Evolutionary conservation across 176 grass and related monocot species (phyloP).

Genomic region (Saccharum spontaneum): DNA sequence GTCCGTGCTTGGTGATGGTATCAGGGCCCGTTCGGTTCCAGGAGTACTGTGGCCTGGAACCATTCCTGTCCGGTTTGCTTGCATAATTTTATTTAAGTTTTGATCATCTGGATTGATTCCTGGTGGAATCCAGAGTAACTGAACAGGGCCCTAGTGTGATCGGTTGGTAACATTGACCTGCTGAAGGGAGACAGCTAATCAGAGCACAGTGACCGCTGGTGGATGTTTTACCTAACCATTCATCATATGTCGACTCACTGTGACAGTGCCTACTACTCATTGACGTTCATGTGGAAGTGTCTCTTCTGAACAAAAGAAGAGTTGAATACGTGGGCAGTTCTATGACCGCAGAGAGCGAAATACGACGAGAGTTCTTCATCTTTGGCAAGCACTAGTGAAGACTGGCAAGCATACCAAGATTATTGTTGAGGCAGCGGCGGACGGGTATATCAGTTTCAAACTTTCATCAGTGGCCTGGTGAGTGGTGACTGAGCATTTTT

Average conservation of each 20-base stretch:
- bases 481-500: background rate
- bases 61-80: too few species aligned
- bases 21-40: too few species aligned
- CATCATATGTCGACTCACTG: background rate
- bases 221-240: slow-evolving; percentile 2
- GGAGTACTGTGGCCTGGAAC: too few species aligned
- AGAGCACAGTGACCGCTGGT: background rate
- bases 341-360: background rate
- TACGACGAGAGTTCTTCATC: background rate
- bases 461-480: background rate
- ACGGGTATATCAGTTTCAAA: slow-evolving; percentile 27
- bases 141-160: background rate
- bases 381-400: slow-evolving; percentile 5
- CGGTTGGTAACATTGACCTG: background rate
- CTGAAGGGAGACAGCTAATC: background rate
- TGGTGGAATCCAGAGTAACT: too few species aligned
- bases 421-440: slow-evolving; percentile 9
- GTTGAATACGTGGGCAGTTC: background rate
- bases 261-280: background rate
- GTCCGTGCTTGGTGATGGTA: background rate
- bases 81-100: too few species aligned
- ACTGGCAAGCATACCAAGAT: slow-evolving; percentile 24
- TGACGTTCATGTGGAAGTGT: background rate
- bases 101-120: too few species aligned
- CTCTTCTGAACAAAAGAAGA: background rate